Evolutionary conservation across 768 basidiomycete genomes (phyloP), one percentile per base, ranked within the genome.

Genomic region (Lactarius sp.): DNA sequence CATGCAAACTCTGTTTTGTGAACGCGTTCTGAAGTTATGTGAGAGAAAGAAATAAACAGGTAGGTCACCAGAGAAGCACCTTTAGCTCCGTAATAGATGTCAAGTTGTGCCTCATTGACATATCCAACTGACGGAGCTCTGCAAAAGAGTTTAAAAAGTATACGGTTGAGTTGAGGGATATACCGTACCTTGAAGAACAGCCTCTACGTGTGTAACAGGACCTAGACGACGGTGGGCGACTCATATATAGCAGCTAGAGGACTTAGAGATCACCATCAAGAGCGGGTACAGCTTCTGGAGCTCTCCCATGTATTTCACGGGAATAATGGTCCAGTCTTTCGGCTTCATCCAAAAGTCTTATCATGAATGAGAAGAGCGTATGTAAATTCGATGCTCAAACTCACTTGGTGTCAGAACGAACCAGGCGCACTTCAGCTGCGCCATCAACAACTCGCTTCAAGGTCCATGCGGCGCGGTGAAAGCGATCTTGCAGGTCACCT

Each of bases 1-100:
- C 78, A 14, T 78, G 72, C 39, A 96, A 75, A 67, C 80, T 84
- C 70, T 85, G 84, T 52, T 81, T 81, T 3, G 87, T 91, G 69
- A 83, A 88, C 5, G 80, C 75, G 68, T 92, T 92, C 88, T 93
- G 66, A 63, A 63, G 54, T 13, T 3, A 9, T 27, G 47, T 68
- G 18, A 54, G 18, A 56, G 55, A 52, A 52, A n/a, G 41, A 47
- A 42, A 49, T 49, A 18, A 16, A 37, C 37, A 20, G 6, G 37
- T 41, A 47, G 13, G 47, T 27, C 27, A 8, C 20, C n/a, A 31
- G 12, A 37, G 13, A n/a, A 18, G 20, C 8, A 67, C 66, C 66
- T 67, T 64, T 33, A 50, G 41, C 42, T 55, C 52, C 3, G 51
- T 42, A 14, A 66, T 60, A 22, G 52, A 56, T 46, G 37, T 37